Evolutionary conservation across 176 grass and related monocot genomes (phyloP).

Genomic region (Triticum dicoccoides): DNA sequence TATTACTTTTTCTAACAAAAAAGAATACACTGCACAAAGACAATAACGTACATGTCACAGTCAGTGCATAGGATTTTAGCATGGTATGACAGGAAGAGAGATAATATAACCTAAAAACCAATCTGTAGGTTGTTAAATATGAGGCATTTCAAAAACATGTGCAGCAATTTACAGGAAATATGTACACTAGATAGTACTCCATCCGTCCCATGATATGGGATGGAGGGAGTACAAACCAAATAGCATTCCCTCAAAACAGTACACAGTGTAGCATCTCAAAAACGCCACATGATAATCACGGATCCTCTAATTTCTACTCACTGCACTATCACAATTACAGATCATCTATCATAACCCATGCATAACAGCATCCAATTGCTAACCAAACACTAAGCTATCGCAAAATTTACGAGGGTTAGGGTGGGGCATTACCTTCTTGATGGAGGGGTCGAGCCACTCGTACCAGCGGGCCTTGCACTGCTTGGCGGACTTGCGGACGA

Average conservation of each 20-base stretch:
- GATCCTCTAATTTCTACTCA: not conserved
- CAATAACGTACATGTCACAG: not conserved
- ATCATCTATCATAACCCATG: not conserved
- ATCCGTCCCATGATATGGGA: no score
- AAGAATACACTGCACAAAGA: not conserved
- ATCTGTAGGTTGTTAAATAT: not conserved
- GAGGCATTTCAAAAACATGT: not conserved
- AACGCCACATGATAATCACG: not conserved
- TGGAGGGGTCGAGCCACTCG: slow-evolving; percentile 76
- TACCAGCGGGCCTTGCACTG: slow-evolving; percentile 87
- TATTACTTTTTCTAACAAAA: not conserved
- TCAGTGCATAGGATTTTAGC: slow-evolving; percentile 1
- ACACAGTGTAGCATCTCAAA: not conserved
- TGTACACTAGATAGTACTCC: not conserved
- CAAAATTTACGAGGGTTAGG: not conserved
- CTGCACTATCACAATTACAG: not conserved
- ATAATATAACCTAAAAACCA: not conserved
- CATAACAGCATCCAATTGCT: not conserved
- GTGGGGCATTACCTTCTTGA: slow-evolving; percentile 49
- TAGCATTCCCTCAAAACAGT: not conserved
- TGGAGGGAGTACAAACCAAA: not conserved
- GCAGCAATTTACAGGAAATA: not conserved
- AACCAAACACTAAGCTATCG: not conserved
- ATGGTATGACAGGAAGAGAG: slow-evolving; percentile 2
- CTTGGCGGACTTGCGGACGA: slow-evolving; percentile 85